Base-by-base conservation (phyloP, 139 green algal species). In the Klebsormidium nitens region DNA sequence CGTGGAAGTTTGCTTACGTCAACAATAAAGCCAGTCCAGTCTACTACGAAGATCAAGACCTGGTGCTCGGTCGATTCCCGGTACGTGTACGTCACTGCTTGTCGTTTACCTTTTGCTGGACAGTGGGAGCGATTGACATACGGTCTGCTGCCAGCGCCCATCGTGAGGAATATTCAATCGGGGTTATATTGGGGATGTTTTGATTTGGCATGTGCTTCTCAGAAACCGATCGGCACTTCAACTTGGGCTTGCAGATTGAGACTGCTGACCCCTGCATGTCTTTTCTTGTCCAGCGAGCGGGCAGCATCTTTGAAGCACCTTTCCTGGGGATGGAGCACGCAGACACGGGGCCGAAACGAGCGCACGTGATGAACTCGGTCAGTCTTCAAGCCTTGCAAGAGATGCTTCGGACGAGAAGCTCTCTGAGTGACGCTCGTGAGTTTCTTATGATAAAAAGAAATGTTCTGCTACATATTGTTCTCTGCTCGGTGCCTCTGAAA, bases 1-100 rank as follows among this genome's bases (percentile, higher is more conserved):
- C 84, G 71, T 97, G 90, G 89, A 86, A 85, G 58, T 84, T 89
- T 31, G 74, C 85, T 2, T 87, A 91, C 29, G 71, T 90, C n/a
- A 19, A 40, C 55, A 17, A 37, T 76, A 37, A n/a, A n/a, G 36
- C 31, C 63, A 36, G 59, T 8, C 69, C 68, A 1, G 86, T 93
- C 60, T 84, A 87, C 40, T 56, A 95, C 36, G 70, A 71, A 1
- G 89, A 95, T 17, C 88, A 90, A 5, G 72, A 88, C 5, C 34
- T 90, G 6, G 79, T 84, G 28, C 57, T 58, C 23, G 46, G 29
- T 23, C 64, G 65, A 3, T 78, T 78, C 28, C 71, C 77, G 71
- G 72, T 58, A 66, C 35, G 2, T 26, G 32, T 66, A 28, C 50
- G 5, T 66, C 36, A 60, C 11, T 66, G 6, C 29, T 31, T 2